Conservation (phyloP, 2,329 filamentous ascomycete species). For the Aureobasidium melanogenum region DNA sequence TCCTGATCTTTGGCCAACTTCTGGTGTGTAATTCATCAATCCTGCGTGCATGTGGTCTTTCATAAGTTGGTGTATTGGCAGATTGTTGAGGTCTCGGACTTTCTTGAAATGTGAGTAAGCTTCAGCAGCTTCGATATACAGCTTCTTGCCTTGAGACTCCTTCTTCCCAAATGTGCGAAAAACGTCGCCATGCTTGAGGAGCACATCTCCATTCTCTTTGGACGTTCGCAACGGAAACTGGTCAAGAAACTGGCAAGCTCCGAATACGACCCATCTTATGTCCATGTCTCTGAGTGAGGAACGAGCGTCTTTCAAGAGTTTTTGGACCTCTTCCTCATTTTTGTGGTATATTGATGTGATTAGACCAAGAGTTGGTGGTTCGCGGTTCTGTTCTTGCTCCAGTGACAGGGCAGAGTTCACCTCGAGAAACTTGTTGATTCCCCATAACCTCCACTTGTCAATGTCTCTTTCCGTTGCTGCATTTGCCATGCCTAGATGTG, state of each 20-base stretch:
- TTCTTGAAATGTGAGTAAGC: background rate
- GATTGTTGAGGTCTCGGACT: background rate
- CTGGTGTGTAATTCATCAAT: background rate
- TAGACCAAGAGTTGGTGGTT: background rate
- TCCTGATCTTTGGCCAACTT: background rate
- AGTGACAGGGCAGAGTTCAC: background rate
- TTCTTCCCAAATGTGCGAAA: conserved; percentile 1
- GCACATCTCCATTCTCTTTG: background rate
- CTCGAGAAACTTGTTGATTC: background rate
- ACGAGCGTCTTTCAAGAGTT: background rate
- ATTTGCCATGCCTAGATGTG: background rate
- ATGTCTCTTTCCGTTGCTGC: background rate
- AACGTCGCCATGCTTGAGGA: background rate
- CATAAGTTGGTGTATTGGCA: background rate
- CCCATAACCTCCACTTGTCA: conserved; percentile 5
- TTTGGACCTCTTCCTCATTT: background rate
- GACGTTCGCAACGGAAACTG: background rate
- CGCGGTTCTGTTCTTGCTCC: background rate
- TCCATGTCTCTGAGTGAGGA: background rate
- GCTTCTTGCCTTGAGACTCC: background rate
- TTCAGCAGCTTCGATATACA: background rate
- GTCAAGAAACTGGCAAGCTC: background rate
- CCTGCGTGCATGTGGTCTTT: background rate
- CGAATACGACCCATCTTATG: background rate
- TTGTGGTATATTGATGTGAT: background rate